These are phyloP conservation scores for Apiospora malaysiana DNA, from an alignment of 2,329 filamentous ascomycete species.

Conservation along the genomic window DNA sequence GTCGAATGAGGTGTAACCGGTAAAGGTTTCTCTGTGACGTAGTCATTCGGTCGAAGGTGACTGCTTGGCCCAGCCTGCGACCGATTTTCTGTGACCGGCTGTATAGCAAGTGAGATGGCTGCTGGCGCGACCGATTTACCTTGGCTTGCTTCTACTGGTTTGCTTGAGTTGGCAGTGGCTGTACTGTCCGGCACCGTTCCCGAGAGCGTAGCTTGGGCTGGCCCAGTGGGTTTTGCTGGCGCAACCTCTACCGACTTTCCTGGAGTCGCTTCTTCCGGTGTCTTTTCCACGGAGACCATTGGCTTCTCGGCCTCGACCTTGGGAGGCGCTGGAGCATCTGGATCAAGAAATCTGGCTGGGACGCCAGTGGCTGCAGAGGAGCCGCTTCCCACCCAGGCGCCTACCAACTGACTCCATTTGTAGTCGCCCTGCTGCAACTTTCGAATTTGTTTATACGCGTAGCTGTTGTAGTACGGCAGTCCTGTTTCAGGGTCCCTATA, in stretches of 20 bases:
- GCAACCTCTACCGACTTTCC: neutral
- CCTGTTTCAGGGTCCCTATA: slow-evolving; percentile 88
- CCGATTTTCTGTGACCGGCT: neutral
- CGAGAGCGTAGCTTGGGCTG: neutral
- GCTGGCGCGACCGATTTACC: neutral
- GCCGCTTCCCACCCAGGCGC: slow-evolving; percentile 79
- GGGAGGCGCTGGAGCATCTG: slow-evolving; percentile 39
- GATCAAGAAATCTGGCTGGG: slow-evolving; percentile 73
- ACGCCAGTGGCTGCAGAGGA: slow-evolving; percentile 74
- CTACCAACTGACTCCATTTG: slow-evolving; percentile 80
- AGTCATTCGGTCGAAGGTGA: neutral
- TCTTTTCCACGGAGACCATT: neutral
- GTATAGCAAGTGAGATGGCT: neutral
- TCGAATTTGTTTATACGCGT: slow-evolving; percentile 83
- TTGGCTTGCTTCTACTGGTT: neutral
- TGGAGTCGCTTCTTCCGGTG: slow-evolving; percentile 15
- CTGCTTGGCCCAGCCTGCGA: neutral
- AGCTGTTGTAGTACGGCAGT: slow-evolving; percentile 78
- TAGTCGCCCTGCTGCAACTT: slow-evolving; percentile 75
- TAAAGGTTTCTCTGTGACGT: neutral
- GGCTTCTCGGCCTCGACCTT: slow-evolving; percentile 24
- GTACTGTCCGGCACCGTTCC: neutral
- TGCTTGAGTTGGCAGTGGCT: neutral
- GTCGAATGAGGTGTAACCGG: neutral
- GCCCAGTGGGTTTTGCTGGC: slow-evolving; percentile 20